phyloP scores from a whole-genome alignment of 1,139 yeast genomes.

The Scheffersomyces segobiensis region DNA sequence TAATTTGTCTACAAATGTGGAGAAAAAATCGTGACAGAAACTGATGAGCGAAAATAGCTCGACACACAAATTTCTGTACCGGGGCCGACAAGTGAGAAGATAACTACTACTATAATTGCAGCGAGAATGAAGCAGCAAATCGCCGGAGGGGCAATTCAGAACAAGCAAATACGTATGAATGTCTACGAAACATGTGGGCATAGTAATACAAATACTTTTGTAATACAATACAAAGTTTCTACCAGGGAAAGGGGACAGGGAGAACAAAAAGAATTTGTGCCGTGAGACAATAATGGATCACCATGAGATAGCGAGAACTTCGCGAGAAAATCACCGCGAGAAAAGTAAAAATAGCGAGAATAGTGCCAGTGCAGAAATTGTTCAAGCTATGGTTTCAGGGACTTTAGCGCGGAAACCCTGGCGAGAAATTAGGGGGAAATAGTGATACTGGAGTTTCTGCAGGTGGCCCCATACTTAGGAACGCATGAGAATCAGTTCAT shows the following conservation, averaged over 20 bases:
- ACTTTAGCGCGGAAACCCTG: neutral
- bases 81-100: neutral
- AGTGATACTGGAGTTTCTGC: neutral
- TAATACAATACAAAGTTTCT: no score
- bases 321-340: no score
- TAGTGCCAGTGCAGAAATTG: neutral
- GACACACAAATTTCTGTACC: neutral
- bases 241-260: no score
- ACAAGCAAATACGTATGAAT: neutral
- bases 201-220: neutral
- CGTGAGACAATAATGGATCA: no score
- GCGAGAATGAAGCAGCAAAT: neutral
- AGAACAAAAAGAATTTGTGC: no score
- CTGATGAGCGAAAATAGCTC: neutral
- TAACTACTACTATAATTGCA: neutral
- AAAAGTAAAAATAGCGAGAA: no score
- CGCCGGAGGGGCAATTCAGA: neutral
- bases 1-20: neutral
- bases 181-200: neutral
- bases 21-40: neutral
- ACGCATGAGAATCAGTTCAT: neutral
- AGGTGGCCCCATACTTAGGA: neutral
- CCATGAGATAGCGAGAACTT: no score
- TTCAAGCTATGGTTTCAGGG: neutral
- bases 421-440: neutral